These are phyloP conservation scores for Oryza meyeriana DNA, from an alignment of 176 grass and related monocot genomes.

Conservation along the genomic window DNA sequence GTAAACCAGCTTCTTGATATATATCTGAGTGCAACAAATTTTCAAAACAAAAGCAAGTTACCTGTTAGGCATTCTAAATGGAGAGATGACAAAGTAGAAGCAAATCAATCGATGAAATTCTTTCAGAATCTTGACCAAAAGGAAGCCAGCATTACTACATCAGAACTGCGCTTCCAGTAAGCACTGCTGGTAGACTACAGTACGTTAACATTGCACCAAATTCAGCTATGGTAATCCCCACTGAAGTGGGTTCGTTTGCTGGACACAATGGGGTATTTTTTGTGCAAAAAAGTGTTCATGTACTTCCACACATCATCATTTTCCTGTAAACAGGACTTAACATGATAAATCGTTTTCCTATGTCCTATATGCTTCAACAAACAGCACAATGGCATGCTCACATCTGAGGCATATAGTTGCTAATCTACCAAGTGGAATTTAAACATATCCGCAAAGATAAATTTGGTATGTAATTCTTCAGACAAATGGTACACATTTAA, in stretches of 20 bases:
- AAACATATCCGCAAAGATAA: neutral
- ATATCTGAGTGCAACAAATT: constrained; percentile 64
- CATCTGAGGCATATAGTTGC: neutral
- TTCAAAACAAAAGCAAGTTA: constrained; percentile 23
- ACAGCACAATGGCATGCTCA: constrained; percentile 9
- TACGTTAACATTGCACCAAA: neutral
- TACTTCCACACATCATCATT: neutral
- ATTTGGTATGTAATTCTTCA: neutral
- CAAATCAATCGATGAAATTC: constrained; percentile 8
- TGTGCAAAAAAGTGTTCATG: neutral
- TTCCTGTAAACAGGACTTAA: neutral
- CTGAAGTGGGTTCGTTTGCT: neutral
- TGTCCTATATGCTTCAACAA: constrained; percentile 4
- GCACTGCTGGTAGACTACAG: neutral
- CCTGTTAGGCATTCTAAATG: neutral
- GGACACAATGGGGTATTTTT: neutral
- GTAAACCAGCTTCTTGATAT: constrained; percentile 99
- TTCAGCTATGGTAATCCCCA: neutral
- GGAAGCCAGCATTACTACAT: neutral
- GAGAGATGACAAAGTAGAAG: neutral
- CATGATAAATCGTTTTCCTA: constrained; percentile 3
- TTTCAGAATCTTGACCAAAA: neutral
- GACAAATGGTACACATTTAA: neutral
- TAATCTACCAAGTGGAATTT: neutral
- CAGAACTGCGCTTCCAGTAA: neutral